Percentiles rank a stretch among this genome's conserved stretches.
Evolutionary conservation across 129 eudicot genomes (phyloP).

Genomic region (Centella asiatica): DNA sequence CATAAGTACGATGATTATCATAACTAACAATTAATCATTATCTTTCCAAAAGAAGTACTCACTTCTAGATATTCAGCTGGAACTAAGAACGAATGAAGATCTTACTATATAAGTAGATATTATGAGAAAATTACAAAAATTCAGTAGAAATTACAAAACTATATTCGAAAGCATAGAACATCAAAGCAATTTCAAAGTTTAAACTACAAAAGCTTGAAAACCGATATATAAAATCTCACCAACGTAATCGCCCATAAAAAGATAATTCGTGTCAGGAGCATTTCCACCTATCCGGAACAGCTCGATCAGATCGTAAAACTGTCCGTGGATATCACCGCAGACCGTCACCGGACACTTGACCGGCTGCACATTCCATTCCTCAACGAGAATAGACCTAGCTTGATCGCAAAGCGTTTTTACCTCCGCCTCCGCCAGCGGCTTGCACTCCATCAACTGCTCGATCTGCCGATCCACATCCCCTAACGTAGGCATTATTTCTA

Average conservation of each 20-base stretch:
- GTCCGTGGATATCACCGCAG: conserved; percentile 79
- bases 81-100: too few species aligned
- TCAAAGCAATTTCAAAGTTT: neutral
- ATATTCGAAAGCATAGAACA: neutral
- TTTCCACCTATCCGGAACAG: conserved; percentile 70
- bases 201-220: neutral
- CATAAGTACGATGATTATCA: too few species aligned
- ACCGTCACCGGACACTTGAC: conserved; percentile 82
- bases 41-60: too few species aligned
- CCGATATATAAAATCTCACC: conserved; percentile 27
- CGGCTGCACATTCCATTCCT: conserved; percentile 92
- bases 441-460: conserved; percentile 87
- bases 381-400: conserved; percentile 75
- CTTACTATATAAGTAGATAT: too few species aligned
- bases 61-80: too few species aligned
- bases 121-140: too few species aligned
- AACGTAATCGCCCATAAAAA: conserved; percentile 91
- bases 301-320: conserved; percentile 72
- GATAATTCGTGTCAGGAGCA: conserved; percentile 81
- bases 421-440: conserved; percentile 69
- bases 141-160: too few species aligned
- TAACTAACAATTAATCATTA: too few species aligned
- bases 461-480: conserved; percentile 75
- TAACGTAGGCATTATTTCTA: conserved; percentile 45
- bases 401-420: conserved; percentile 73